Base-by-base conservation (phyloP, 2,329 filamentous ascomycete genomes). In the Clonostachys chloroleuca region DNA sequence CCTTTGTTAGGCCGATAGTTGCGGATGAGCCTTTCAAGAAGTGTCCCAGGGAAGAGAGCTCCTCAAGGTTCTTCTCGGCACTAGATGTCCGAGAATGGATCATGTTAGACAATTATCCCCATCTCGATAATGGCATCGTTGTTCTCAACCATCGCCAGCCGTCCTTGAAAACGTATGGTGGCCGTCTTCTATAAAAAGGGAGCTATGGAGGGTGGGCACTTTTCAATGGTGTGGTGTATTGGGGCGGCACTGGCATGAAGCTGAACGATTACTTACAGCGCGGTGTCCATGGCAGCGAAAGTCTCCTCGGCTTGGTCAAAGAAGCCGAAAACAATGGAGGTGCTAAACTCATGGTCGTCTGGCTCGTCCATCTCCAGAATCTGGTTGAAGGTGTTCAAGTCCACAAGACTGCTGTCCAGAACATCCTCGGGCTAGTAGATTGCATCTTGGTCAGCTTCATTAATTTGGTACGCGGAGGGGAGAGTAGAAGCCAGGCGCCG, bases 301-400 rank as follows among this genome's bases (percentile, higher is more conserved):
- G 92, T 97, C 56, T 81, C 78, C 56, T 91, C 81, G 36, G 91
- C 92, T 71, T 99, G 94, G 16, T 90, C 84, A 57, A 97, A 95
- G 74, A 96, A 99, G 51, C 90, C 89, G 62, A 83, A 86, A 43
- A 97, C 92, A 55, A 99, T 92, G 51, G 87, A 86, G 58, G 77
- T 81, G 70, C 88, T 95, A 75, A 97, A 97, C 43, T 96, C 90
- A 57, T 84, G 80, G 53, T 92, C 87, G 12, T 84, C 81, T 54
- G 89, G 87, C 54, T 97, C 94, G 66, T 99, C 94, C 92, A 99
- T 96, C 69, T 97, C 94, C 52, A 97, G 81, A 64, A 99, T 97
- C 74, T 97, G 94, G 59, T 86, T 84, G 60, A 99, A 99, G 48
- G 91, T 95, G 47, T 69, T 65, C 51, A 75, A 71, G 66, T 97